Evolutionary conservation across 2,329 filamentous ascomycete species (phyloP), one percentile per base, ranked within the genome.

Genomic region (Ascosphaera apis): DNA sequence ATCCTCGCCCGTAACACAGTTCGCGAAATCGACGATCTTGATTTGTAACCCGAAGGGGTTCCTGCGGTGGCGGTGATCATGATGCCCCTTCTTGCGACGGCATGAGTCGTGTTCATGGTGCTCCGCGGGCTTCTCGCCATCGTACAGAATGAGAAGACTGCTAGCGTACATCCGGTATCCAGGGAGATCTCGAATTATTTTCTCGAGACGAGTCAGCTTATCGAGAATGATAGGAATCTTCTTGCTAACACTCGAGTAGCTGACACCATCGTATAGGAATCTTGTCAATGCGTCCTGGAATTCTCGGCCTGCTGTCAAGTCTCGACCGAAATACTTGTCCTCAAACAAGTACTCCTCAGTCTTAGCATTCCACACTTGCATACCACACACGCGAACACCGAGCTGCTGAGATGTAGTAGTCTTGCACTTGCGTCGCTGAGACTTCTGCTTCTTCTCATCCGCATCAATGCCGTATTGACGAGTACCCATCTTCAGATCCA

Each of bases 401-500:
- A 98, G 68, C 52, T 91, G 75, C 40, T 76, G 73, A 5, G 88
- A 95, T 0, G 88, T 98, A 0, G 88, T 98, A 42, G 70, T 76
- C 43, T 80, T 76, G 54, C 88, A 95, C 55, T 98, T 98, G 45
- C 81, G 75, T 39, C 81, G 72, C 54, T 98, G 88, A 0, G 88
- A 95, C 40, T 76, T 74, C 48, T 84, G 80, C 55, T 98, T 98
- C 62, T 91, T 91, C 31, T 82, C 73, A 36, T 69, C 74, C 2
- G 88, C 88, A 45, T 95, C 84, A 9, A 95, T 72, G 5, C 88
- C 88, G 52, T 93, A 95, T 51, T 98, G 88, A 2, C 88, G 75
- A 5, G 88, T 98, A 15, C 88, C 88, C 88, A 98, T 98, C 53
- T 98, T 98, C 42, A 98, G 63, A 51, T 98, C 88, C 54, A 98